Conservation (phyloP, 495 filamentous ascomycete species). For the Thermothielavioides terrestris region DNA sequence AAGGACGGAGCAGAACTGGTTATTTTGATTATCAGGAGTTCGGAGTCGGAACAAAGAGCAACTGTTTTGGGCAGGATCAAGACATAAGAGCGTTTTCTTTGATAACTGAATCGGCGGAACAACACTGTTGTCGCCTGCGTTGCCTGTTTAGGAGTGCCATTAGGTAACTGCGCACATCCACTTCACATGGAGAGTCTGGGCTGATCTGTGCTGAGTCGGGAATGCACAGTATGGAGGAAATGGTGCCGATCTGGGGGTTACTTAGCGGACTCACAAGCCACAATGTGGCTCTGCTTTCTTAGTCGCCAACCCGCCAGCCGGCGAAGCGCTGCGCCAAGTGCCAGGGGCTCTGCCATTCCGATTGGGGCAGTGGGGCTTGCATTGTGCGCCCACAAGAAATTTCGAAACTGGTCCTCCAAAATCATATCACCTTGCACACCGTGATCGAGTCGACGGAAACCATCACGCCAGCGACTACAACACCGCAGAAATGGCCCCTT, state of each 20-base stretch:
- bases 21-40: not conserved
- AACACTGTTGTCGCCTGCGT: too few relatives aligned
- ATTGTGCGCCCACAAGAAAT: constrained; percentile 35
- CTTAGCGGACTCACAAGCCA: not conserved
- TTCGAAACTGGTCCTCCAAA: constrained; percentile 32
- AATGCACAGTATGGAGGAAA: too few relatives aligned
- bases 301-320: constrained; percentile 1
- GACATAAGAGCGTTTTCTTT: too few relatives aligned
- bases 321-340: not conserved
- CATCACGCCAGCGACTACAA: constrained; percentile 46
- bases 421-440: constrained; percentile 38
- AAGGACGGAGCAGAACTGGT: not conserved
- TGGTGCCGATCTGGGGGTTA: too few relatives aligned
- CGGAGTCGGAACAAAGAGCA: not conserved
- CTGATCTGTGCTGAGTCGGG: too few relatives aligned
- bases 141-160: too few relatives aligned
- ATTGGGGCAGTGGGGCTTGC: constrained; percentile 21
- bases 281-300: not conserved
- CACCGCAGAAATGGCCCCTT: constrained; percentile 54
- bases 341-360: too few relatives aligned
- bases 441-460: constrained; percentile 37
- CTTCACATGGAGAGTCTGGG: too few relatives aligned
- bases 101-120: too few relatives aligned
- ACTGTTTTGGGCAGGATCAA: too few relatives aligned
- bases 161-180: too few relatives aligned